These are phyloP conservation scores for Syzygium malaccense DNA, from an alignment of 441 rosid species.

Conservation along the genomic window DNA sequence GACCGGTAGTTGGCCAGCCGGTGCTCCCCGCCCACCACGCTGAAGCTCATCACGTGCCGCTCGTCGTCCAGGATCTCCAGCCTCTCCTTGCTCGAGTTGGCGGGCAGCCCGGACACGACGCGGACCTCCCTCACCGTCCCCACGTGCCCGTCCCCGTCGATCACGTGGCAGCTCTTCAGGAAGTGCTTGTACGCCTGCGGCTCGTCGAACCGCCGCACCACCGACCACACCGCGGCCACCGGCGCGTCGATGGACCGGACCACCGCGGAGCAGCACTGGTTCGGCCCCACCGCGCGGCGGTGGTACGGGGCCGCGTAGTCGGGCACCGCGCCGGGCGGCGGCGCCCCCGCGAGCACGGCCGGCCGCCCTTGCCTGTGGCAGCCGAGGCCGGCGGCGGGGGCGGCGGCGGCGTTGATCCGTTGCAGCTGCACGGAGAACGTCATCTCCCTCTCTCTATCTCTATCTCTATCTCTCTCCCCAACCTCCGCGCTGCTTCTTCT, in stretches of 20 bases:
- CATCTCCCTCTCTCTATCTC: not conserved
- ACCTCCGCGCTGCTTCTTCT: not conserved
- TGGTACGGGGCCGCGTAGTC: constrained; percentile 4
- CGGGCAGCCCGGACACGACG: constrained; percentile 15
- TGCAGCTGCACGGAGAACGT: constrained; percentile 4
- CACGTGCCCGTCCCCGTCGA: constrained; percentile 9
- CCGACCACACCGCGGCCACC: constrained; percentile 5
- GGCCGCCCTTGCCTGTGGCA: not conserved
- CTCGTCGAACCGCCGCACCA: constrained; percentile 11
- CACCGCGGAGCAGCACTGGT: constrained; percentile 7
- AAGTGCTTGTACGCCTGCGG: constrained; percentile 16
- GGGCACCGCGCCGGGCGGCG: not conserved
- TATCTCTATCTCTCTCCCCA: not conserved
- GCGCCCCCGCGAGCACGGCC: not conserved
- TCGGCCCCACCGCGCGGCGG: not conserved
- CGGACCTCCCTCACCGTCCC: constrained; percentile 12
- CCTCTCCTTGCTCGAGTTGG: constrained; percentile 8
- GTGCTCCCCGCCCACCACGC: constrained; percentile 18
- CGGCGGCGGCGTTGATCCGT: not conserved
- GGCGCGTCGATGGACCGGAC: constrained; percentile 10
- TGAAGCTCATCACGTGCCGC: constrained; percentile 12
- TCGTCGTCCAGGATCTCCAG: constrained; percentile 17
- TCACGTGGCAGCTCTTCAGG: constrained; percentile 14
- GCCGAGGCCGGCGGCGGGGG: not conserved
- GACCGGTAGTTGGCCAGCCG: constrained; percentile 10